Evolutionary conservation across 108 stramenopile genomes (phyloP), one percentile per base, ranked within the genome.

Genomic region (Fragilaria crotonensis): DNA sequence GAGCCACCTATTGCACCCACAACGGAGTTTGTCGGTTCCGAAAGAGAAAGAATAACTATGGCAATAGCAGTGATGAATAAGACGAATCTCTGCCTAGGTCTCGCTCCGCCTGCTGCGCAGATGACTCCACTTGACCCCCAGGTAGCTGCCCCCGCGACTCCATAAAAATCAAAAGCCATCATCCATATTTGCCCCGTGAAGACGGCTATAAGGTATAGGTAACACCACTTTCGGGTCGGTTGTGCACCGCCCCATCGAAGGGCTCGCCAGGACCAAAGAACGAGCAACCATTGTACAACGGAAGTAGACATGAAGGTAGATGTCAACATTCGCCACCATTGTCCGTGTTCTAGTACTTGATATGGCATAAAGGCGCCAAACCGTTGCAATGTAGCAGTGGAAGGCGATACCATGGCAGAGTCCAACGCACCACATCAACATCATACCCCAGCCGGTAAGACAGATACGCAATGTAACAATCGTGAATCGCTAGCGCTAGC

Each of bases 81-180:
- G 4, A 53, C 22, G 31, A 71, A 62, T 26, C 75, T 32, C 26
- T 53, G 66, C 25, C 60, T 26, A 0, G 70, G 66, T 30, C 46
- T 31, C 22, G 47, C 53, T 20, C 69, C 61, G 17, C 75, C 75
- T 48, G 49, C 47, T 30, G 70, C 65, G 55, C 70, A 77, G 1
- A 77, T 51, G 7, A 77, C 66, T 19, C 70, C 75, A 1, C 56
- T 48, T 14, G 75, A 71, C 25, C 70, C 75, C 75, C 75, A 77
- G 0, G 59, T 47, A 18, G 66, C 62, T 19, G 64, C 54, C 44
- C 75, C 75, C 4, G 58, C 20, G 17, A 56, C 26, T 0, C 54
- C 26, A 22, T 20, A 29, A 14, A 21, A 9, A n/a, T 66, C 53
- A 47, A 65, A 76, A 4, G 57, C 68, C 41, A 67, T 41, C 62